These are phyloP conservation scores for Candida sp. DNA, from an alignment of 1,139 yeast species.

Conservation along the genomic window DNA sequence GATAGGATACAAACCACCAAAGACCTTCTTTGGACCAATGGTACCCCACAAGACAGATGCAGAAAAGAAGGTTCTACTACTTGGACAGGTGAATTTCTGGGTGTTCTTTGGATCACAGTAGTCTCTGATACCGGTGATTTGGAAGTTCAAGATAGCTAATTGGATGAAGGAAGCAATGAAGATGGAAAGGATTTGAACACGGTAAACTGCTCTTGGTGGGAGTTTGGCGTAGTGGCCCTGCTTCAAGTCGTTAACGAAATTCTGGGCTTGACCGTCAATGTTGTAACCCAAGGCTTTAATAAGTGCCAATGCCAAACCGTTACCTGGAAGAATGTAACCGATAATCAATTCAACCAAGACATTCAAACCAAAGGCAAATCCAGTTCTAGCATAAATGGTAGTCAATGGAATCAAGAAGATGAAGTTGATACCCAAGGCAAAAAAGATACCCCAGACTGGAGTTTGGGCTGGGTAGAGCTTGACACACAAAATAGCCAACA, in stretches of 20 bases:
- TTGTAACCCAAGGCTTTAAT: slow-evolving; percentile 62
- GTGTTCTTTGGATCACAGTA: slow-evolving; percentile 48
- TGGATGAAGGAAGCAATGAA: slow-evolving; percentile 47
- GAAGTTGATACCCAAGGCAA: slow-evolving; percentile 57
- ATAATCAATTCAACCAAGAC: slow-evolving; percentile 62
- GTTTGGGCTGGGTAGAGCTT: slow-evolving; percentile 51
- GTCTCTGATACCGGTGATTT: slow-evolving; percentile 45
- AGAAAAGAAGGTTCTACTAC: slow-evolving; percentile 50
- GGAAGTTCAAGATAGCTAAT: slow-evolving; percentile 59
- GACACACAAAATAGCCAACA: slow-evolving; percentile 53
- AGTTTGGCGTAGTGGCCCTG: slow-evolving; percentile 65
- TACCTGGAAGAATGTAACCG: slow-evolving; percentile 68
- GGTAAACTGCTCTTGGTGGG: slow-evolving; percentile 65
- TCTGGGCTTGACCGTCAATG: slow-evolving; percentile 62
- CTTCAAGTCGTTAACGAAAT: slow-evolving; percentile 56
- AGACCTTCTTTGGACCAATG: slow-evolving; percentile 66
- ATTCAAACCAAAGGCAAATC: slow-evolving; percentile 54
- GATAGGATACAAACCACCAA: slow-evolving; percentile 50
- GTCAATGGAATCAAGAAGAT: slow-evolving; percentile 59
- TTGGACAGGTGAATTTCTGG: slow-evolving; percentile 55
- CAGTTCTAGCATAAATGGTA: slow-evolving; percentile 52
- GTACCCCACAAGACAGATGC: slow-evolving; percentile 71
- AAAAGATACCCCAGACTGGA: slow-evolving; percentile 63
- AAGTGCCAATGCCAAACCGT: slow-evolving; percentile 59
- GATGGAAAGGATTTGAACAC: slow-evolving; percentile 56